phyloP scores from a whole-genome alignment of 2,329 filamentous ascomycete species.

The Fusarium virguliforme region DNA sequence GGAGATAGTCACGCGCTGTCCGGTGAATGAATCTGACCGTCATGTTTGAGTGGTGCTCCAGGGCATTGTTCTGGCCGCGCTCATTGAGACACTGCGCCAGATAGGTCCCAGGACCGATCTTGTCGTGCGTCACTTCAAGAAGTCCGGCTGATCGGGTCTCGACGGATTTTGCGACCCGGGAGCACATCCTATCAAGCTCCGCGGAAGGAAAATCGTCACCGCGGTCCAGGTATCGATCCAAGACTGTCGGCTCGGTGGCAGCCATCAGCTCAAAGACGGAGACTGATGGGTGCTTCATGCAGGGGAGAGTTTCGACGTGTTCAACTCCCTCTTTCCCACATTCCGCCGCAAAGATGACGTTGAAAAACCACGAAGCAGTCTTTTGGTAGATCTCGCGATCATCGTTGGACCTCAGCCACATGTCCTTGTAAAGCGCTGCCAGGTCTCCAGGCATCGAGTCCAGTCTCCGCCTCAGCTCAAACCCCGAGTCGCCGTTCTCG shows the following conservation, averaged over 20 bases:
- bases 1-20: background rate
- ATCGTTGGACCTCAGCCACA: background rate
- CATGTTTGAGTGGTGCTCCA: background rate
- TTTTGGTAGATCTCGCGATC: background rate
- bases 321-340: background rate
- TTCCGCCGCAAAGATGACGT: background rate
- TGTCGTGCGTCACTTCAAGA: background rate
- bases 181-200: background rate
- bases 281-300: background rate
- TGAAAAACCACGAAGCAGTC: background rate
- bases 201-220: background rate
- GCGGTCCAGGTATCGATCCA: background rate
- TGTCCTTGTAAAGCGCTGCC: background rate
- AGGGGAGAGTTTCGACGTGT: background rate
- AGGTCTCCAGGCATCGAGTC: background rate
- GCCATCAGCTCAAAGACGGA: slow-evolving; percentile 8
- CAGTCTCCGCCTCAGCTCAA: background rate
- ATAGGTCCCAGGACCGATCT: too few relatives aligned
- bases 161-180: background rate
- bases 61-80: background rate
- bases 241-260: background rate
- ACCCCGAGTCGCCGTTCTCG: background rate
- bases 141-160: background rate
- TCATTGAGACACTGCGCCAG: background rate
- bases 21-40: background rate